Evolutionary conservation across 2,329 filamentous ascomycete genomes (phyloP).

Genomic region (Chaetomium sp.): DNA sequence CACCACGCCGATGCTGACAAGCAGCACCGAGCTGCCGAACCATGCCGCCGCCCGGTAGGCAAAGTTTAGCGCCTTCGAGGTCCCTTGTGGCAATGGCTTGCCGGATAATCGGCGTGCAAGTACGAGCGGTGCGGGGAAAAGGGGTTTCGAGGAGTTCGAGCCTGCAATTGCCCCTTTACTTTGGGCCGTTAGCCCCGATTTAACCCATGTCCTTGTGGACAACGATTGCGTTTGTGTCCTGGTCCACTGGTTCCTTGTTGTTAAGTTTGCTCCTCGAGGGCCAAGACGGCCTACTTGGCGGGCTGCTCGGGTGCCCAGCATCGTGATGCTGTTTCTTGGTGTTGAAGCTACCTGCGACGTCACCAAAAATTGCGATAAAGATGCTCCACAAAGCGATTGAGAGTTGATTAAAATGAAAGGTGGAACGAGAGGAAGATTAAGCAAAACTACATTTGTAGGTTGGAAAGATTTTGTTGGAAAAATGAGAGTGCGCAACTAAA

Average conservation of each 20-base stretch:
- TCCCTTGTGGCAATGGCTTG: slow-evolving; percentile 52
- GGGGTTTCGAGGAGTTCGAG: neutral
- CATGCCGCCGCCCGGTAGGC: slow-evolving; percentile 70
- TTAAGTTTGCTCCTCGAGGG: slow-evolving; percentile 1
- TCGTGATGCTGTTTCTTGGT: slow-evolving; percentile 20
- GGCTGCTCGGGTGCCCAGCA: slow-evolving; percentile 30
- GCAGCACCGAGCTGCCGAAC: slow-evolving; percentile 73
- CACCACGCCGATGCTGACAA: slow-evolving; percentile 69
- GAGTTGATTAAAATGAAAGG: neutral
- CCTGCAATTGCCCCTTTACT: neutral
- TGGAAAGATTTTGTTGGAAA: neutral
- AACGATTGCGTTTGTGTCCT: slow-evolving; percentile 25
- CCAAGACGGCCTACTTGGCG: slow-evolving; percentile 23
- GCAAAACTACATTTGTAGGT: neutral
- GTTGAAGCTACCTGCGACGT: slow-evolving; percentile 28
- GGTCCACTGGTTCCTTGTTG: slow-evolving; percentile 9
- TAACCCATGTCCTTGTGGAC: slow-evolving; percentile 23
- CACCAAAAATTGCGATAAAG: slow-evolving; percentile 18
- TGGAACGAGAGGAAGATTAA: neutral
- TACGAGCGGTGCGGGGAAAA: slow-evolving; percentile 24
- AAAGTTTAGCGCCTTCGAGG: slow-evolving; percentile 57
- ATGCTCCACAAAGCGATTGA: slow-evolving; percentile 1
- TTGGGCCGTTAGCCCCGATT: slow-evolving; percentile 1
- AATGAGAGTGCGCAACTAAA: neutral
- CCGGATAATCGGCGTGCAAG: slow-evolving; percentile 52